Percentiles rank a stretch among this genome's conserved stretches.
phyloP scores from a whole-genome alignment of 2,329 filamentous ascomycete genomes.

The Penicillium hesseltinei region DNA sequence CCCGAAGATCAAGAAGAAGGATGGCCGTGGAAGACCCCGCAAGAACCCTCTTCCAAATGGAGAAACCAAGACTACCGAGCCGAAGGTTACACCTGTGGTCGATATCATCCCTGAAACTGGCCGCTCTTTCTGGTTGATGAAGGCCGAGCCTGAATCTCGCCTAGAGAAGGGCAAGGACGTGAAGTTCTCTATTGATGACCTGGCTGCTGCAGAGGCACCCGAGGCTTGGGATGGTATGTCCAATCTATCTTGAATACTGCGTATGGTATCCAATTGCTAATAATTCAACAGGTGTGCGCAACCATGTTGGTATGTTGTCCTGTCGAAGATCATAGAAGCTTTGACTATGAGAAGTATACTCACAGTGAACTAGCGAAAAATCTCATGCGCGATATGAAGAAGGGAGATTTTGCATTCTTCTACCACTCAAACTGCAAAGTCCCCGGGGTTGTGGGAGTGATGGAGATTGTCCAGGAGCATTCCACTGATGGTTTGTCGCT shows the following conservation, averaged over 20 bases:
- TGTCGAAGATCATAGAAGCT: background rate
- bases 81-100: conserved; percentile 10
- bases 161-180: conserved; percentile 85
- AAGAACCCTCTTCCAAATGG: conserved; percentile 26
- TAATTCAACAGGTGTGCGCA: conserved; percentile 44
- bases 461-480: conserved; percentile 85
- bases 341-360: conserved; percentile 8
- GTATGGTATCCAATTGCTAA: conserved; percentile 18
- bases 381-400: conserved; percentile 86
- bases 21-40: conserved; percentile 27
- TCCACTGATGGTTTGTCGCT: conserved; percentile 67
- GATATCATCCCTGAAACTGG: conserved; percentile 16
- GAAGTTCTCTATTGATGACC: conserved; percentile 89
- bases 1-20: conserved; percentile 19
- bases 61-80: conserved; percentile 9
- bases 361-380: conserved; percentile 63
- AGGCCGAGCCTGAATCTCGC: conserved; percentile 83
- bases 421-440: conserved; percentile 94
- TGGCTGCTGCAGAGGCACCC: conserved; percentile 68
- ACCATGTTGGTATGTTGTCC: conserved; percentile 38
- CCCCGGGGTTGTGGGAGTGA: conserved; percentile 80
- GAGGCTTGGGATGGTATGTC: conserved; percentile 86
- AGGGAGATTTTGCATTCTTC: conserved; percentile 91
- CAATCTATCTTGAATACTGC: background rate
- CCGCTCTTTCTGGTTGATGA: conserved; percentile 73